A percentile compares a stretch with the other conserved stretches of the same genome.
Conservation (phyloP, 2,329 filamentous ascomycete species). For the Claviceps fusiformis region DNA sequence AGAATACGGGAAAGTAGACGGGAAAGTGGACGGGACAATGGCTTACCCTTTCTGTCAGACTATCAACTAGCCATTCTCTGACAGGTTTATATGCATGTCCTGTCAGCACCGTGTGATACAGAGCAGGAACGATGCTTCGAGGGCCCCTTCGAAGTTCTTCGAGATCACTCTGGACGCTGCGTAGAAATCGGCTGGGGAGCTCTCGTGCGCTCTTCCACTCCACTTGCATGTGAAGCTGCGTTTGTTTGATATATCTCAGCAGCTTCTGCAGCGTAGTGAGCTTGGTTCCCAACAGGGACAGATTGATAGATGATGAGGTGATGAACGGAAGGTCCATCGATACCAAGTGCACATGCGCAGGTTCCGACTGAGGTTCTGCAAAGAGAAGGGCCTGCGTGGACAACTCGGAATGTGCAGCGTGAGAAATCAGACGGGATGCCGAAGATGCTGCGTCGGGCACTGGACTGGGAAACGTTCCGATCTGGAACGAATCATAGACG, state of each 20-base stretch:
- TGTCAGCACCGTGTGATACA: slow-evolving; percentile 76
- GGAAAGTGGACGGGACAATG: slow-evolving; percentile 2
- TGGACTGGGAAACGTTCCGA: slow-evolving; percentile 50
- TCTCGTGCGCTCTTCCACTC: slow-evolving; percentile 79
- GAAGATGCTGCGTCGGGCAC: slow-evolving; percentile 14
- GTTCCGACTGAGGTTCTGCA: slow-evolving; percentile 19
- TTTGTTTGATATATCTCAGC: slow-evolving; percentile 70
- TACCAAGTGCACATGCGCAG: slow-evolving; percentile 38
- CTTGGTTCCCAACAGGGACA: slow-evolving; percentile 75
- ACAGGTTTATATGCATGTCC: slow-evolving; percentile 65
- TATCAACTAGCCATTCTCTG: slow-evolving; percentile 79
- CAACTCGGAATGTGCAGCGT: slow-evolving; percentile 58
- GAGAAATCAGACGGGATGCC: slow-evolving; percentile 31
- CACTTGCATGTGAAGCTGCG: slow-evolving; percentile 61
- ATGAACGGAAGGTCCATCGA: slow-evolving; percentile 78
- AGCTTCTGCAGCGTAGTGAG: slow-evolving; percentile 79
- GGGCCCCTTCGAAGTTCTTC: slow-evolving; percentile 43
- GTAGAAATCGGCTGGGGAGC: slow-evolving; percentile 64
- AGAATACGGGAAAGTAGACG: background rate
- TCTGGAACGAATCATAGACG: slow-evolving; percentile 75
- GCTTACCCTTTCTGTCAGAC: slow-evolving; percentile 61
- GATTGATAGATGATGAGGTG: slow-evolving; percentile 60
- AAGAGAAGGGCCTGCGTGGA: slow-evolving; percentile 67
- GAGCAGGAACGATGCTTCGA: slow-evolving; percentile 52
- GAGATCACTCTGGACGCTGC: slow-evolving; percentile 63